Evolutionary conservation across 2,329 filamentous ascomycete genomes (phyloP), one percentile per base, ranked within the genome.

Genomic region (Lasiodiplodia theobromae): DNA sequence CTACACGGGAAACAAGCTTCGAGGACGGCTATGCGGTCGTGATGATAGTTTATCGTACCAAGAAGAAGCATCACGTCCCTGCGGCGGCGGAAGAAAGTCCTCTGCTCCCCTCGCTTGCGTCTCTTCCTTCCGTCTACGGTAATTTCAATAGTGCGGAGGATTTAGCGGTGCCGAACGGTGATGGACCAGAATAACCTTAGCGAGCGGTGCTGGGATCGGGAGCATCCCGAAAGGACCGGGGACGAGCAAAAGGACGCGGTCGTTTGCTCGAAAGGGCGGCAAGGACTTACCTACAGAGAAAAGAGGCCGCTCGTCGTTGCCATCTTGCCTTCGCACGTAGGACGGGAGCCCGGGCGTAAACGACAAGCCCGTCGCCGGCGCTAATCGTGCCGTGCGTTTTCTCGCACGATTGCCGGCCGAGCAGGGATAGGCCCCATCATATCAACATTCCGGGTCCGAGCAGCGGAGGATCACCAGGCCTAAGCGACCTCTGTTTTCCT

Each of bases 391-490:
- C 56, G 56, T 60, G 56, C 56, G 56, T 60, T 47, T 23, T 25
- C 10, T 25, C 23, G 53, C 53, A 28, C 21, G 52, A 31, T 23
- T 44, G 23, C 40, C 56, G 56, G 37, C 21, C 40, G 14, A 7
- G 56, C 56, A 60, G 56, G 56, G 56, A 60, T 38, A 60, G 56
- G 56, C 21, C 23, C 51, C 51, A 28, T 60, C 56, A 16, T 37
- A 44, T 25, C 56, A 53, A 25, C 37, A 25, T 7, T 28, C 56
- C 37, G 37, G 40, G 21, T 60, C 56, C 56, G 56, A 28, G 37
- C 56, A 44, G 38, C 57, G 57, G 57, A 62, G 40, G 60, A 64
- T 64, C 60, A 64, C 60, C 60, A 23, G 52, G 23, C 44, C 25
- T 52, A 64, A 64, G 60, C 60, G 60, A 64, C 47, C 40, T 47